Evolutionary conservation across 2,329 filamentous ascomycete genomes (phyloP).

Genomic region (Thielaviopsis ethacetica): DNA sequence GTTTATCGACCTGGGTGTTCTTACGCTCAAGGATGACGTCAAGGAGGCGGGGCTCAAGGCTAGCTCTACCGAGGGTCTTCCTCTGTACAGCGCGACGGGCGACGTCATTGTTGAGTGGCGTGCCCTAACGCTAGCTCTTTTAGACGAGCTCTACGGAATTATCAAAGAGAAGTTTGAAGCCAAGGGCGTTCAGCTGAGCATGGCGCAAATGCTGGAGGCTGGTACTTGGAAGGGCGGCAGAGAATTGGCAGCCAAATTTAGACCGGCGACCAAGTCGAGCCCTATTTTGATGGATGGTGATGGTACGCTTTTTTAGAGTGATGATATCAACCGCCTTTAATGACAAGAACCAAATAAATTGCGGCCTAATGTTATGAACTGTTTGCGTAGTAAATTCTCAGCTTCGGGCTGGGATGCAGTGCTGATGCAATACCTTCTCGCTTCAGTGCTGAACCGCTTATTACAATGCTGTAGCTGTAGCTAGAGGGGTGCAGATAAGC

Average conservation of each 20-base stretch:
- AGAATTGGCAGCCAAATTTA: slow-evolving; percentile 62
- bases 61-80: slow-evolving; percentile 21
- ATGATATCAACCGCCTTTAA: background rate
- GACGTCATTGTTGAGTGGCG: slow-evolving; percentile 46
- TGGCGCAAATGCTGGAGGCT: slow-evolving; percentile 36
- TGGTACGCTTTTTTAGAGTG: slow-evolving; percentile 56
- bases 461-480: background rate
- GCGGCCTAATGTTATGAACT: background rate
- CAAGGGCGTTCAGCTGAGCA: slow-evolving; percentile 22
- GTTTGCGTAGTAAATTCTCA: background rate
- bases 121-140: slow-evolving; percentile 38
- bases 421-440: no score
- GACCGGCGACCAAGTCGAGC: slow-evolving; percentile 66
- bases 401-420: background rate
- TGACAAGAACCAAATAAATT: background rate
- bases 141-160: slow-evolving; percentile 32
- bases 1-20: slow-evolving; percentile 42
- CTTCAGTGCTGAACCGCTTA: background rate
- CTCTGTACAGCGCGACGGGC: slow-evolving; percentile 35
- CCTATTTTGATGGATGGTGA: slow-evolving; percentile 71
- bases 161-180: slow-evolving; percentile 23
- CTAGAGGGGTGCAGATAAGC: background rate
- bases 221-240: slow-evolving; percentile 50
- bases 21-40: slow-evolving; percentile 32
- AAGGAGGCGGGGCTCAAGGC: slow-evolving; percentile 25